Base-by-base conservation (phyloP, 768 basidiomycete genomes). In the Macrocybe gigantea region DNA sequence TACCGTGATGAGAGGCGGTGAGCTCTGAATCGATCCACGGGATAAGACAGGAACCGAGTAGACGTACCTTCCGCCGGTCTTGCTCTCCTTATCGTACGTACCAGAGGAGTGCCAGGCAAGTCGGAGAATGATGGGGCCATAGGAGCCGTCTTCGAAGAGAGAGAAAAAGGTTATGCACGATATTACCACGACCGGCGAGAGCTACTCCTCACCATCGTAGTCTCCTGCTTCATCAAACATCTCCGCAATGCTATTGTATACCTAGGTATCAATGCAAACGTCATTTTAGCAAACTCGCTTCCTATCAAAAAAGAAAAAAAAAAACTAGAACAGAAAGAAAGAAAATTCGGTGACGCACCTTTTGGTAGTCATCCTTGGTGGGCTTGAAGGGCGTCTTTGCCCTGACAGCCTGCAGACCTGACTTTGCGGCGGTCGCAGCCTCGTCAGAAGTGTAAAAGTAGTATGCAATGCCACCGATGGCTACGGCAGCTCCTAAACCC, bases 71-170 rank as follows among this genome's bases (percentile, higher is more conserved):
- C 90, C 89, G 51, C 90, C 89, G 11, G 83, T 82, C 49, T 78
- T 78, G 39, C 75, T 68, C 0, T 78, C 77, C 71, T 88, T 88
- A 69, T 95, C 90, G 57, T 89, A 94, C 1, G 93, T 96, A 44
- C 93, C 93, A 36, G 90, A 86, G n/a, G 83, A 60, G 67, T 96
- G 93, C 93, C 93, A 96, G 13, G 92, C 93, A 44, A 96, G 80
- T 59, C 93, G 89, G 47, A 96, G 73, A 49, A 94, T 59, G 45
- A 95, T 80, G 37, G 93, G 93, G 10, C 83, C 93, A 54, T 84
- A 94, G 3, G 89, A 92, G 14, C 92, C 92, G 60, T 93, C 89
- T 93, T 55, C 4, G 41, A 34, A 49, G 44, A 35, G 15, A 14
- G 47, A 8, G 30, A 38, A n/a, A 29, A n/a, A 49, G 7, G 31